Conservation (phyloP, 2,329 filamentous ascomycete species). For the Fusarium sp. region DNA sequence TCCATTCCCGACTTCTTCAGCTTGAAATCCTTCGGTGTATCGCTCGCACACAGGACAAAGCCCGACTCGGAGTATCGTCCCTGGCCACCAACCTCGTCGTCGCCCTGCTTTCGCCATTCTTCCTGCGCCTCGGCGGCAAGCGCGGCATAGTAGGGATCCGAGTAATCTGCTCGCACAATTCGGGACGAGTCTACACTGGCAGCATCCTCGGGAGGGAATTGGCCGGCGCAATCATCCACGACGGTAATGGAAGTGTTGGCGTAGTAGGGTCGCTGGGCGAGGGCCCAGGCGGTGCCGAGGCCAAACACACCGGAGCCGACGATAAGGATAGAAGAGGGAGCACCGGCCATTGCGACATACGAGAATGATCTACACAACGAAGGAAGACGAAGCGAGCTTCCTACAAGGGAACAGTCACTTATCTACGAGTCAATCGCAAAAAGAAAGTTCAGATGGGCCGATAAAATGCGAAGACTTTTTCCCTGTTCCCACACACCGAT, state of each 20-base stretch:
- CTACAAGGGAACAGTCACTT: constrained; percentile 21
- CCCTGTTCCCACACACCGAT: constrained; percentile 46
- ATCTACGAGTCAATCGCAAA: constrained; percentile 28
- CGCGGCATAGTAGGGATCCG: constrained; percentile 80
- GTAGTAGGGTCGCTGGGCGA: constrained; percentile 74
- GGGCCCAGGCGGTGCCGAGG: constrained; percentile 74
- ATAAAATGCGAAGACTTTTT: constrained; percentile 42
- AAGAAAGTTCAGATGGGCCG: constrained; percentile 29
- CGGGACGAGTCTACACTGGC: constrained; percentile 75
- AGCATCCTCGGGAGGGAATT: constrained; percentile 73
- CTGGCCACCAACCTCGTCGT: constrained; percentile 70
- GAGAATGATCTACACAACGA: constrained; percentile 21
- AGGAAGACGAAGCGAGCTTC: constrained; percentile 21
- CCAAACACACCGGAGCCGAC: constrained; percentile 79
- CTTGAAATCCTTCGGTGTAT: constrained; percentile 51
- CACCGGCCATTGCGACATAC: constrained; percentile 50
- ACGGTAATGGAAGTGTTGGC: constrained; percentile 69
- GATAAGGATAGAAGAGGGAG: constrained; percentile 72
- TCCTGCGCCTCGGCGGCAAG: constrained; percentile 80
- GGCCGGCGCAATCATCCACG: constrained; percentile 68
- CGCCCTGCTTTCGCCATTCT: constrained; percentile 75
- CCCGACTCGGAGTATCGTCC: constrained; percentile 81
- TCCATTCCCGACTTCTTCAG: constrained; percentile 64
- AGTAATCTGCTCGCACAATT: constrained; percentile 83
- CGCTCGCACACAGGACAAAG: constrained; percentile 74